phyloP scores from a whole-genome alignment of 192 early-diverging fungal genomes.

The Tieghemiomyces parasiticus region DNA sequence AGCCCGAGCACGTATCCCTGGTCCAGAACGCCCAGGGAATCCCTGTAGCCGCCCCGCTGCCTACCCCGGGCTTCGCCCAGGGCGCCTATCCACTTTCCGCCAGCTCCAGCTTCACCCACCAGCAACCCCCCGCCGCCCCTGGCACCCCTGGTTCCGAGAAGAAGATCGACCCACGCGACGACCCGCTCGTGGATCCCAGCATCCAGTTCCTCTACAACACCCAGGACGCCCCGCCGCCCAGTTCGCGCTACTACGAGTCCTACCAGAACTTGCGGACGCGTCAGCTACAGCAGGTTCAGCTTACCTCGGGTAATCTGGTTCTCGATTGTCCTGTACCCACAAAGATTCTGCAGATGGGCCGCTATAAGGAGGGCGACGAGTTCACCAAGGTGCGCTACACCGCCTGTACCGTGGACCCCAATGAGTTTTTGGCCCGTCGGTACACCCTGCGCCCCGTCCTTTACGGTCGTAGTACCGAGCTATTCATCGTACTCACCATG shows the following conservation, averaged over 20 bases:
- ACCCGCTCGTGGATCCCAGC: slow-evolving; percentile 23
- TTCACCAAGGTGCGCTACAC: slow-evolving; percentile 93
- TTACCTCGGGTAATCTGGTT: slow-evolving; percentile 56
- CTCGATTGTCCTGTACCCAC: slow-evolving; percentile 55
- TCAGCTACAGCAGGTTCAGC: slow-evolving; percentile 34
- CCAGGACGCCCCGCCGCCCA: slow-evolving; percentile 24
- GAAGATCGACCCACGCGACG: slow-evolving; percentile 26
- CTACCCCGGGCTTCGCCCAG: slow-evolving; percentile 2
- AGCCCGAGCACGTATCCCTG: background rate
- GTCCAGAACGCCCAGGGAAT: slow-evolving; percentile 8
- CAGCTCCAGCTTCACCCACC: background rate
- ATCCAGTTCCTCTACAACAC: slow-evolving; percentile 25
- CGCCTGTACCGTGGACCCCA: slow-evolving; percentile 71
- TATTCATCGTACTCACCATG: slow-evolving; percentile 91
- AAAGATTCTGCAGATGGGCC: slow-evolving; percentile 32
- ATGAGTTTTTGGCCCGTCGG: slow-evolving; percentile 55
- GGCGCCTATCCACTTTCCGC: background rate
- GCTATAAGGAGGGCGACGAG: slow-evolving; percentile 47
- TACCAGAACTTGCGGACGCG: slow-evolving; percentile 31
- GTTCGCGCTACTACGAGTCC: slow-evolving; percentile 25
- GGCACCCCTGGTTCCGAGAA: background rate
- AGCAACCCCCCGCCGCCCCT: background rate
- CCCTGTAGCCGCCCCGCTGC: slow-evolving; percentile 3
- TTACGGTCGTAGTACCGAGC: slow-evolving; percentile 60
- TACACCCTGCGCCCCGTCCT: slow-evolving; percentile 71